Evolutionary conservation across 2,329 filamentous ascomycete genomes (phyloP), one percentile per base, ranked within the genome.

Genomic region (Cytospora paraplurivora): DNA sequence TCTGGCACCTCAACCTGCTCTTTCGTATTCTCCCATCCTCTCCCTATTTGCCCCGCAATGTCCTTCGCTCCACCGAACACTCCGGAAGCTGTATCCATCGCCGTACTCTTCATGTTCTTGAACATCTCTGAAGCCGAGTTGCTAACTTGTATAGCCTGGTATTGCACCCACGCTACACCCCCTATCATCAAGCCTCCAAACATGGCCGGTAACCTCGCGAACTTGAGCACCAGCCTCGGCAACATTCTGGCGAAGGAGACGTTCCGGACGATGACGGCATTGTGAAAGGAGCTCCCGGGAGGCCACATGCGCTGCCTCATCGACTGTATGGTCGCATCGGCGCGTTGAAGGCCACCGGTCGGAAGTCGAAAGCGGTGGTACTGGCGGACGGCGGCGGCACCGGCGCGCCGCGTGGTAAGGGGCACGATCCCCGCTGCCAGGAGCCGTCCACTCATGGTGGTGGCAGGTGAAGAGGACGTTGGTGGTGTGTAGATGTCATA

Each of bases 151-250:
- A 89, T 88, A 67, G 95, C 94, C 77, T 99, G 95, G 74, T 99
- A 98, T 74, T 99, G 95, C 56, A 99, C 79, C 84, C 97, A 99
- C 33, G 93, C 93, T 64, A 96, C 79, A 3, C 91, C 91, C 15
- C 92, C 93, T 68, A 99, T 85, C 72, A 93, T 91, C 54, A 93
- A 85, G 50, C 92, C 93, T 50, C 94, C 95, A 71, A 97, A 93
- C 79, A 97, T 89, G 63, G 95, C 95, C 21, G 95, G 95, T 61
- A 97, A 82, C 62, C 93, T 87, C 41, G 88, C 84, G 70, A 99
- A 89, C 79, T 97, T 99, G 72, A 95, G 78, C n/a, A 95, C 88
- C 57, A 99, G 82, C 74, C 92, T 94, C 1, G 96, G 96, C 37
- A 99, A 79, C 65, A 88, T 81, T 56, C 87, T 81, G 51, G 77